These are phyloP conservation scores for Nannochloropsis gaditana DNA, from an alignment of 108 stramenopile species.

Conservation along the genomic window DNA sequence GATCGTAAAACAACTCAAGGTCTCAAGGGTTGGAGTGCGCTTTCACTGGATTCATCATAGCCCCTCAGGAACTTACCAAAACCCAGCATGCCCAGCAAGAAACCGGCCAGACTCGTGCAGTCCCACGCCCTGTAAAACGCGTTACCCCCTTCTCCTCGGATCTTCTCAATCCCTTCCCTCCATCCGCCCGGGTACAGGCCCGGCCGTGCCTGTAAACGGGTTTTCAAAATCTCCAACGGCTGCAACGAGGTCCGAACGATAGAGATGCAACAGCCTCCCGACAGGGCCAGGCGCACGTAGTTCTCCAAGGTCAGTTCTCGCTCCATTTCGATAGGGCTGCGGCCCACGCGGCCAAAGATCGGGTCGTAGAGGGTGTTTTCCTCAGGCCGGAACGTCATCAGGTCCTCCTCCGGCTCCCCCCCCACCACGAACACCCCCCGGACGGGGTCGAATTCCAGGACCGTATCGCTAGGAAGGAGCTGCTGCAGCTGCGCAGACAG, in stretches of 20 bases:
- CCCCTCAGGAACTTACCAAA: constrained; percentile 26
- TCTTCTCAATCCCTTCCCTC: not conserved
- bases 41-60: constrained; percentile 12
- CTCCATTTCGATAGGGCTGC: constrained; percentile 32
- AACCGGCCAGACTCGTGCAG: not conserved
- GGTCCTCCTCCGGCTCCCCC: not conserved
- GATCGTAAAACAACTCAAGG: not conserved
- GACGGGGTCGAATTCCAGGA: not conserved
- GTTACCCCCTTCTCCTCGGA: not conserved
- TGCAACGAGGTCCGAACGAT: constrained; percentile 29
- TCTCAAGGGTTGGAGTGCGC: too few species aligned
- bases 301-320: constrained; percentile 22
- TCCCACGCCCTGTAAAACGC: constrained; percentile 15
- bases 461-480: not conserved
- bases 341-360: constrained; percentile 36
- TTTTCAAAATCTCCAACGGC: constrained; percentile 37
- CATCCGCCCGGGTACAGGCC: not conserved
- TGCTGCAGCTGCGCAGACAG: constrained; percentile 16
- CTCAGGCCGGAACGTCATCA: constrained; percentile 6
- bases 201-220: constrained; percentile 31
- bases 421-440: not conserved
- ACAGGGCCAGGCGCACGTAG: constrained; percentile 33
- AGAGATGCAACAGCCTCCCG: constrained; percentile 32
- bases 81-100: constrained; percentile 17
- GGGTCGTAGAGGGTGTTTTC: constrained; percentile 35